phyloP scores from a whole-genome alignment of 2,329 filamentous ascomycete species.

The Sclerotinia minor region DNA sequence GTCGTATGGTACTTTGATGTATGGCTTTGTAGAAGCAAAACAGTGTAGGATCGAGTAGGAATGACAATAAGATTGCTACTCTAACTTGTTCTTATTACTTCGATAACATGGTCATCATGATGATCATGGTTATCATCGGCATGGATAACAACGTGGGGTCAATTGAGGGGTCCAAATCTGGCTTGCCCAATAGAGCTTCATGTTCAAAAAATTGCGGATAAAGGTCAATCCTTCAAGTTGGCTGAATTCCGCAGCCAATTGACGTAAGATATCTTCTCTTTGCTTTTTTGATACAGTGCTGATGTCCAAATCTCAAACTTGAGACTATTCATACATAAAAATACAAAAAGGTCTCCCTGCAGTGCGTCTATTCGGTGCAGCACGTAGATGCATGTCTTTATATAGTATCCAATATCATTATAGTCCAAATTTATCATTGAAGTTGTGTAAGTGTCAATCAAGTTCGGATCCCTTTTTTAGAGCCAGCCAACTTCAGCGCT shows the following conservation, averaged over 20 bases:
- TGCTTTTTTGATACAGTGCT: conserved; percentile 14
- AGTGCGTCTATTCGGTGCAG: background rate
- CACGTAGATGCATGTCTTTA: conserved; percentile 6
- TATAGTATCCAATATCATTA: background rate
- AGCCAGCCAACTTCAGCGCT: conserved; percentile 1
- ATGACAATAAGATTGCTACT: background rate
- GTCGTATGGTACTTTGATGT: background rate
- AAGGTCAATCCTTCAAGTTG: background rate
- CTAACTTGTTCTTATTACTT: conserved; percentile 16
- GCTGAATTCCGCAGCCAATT: conserved; percentile 17
- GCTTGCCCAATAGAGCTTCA: conserved; percentile 21
- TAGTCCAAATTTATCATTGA: background rate
- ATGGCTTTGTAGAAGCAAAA: background rate
- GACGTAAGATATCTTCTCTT: background rate
- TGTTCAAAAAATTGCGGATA: conserved; percentile 21
- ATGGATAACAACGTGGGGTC: conserved; percentile 6
- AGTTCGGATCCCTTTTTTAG: background rate
- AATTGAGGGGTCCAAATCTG: conserved; percentile 13
- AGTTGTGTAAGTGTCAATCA: conserved; percentile 16
- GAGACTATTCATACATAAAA: conserved; percentile 9
- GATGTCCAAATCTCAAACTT: conserved; percentile 23
- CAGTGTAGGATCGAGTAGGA: background rate
- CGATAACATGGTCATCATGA: background rate
- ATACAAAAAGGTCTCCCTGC: background rate
- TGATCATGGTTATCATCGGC: background rate